These are phyloP conservation scores for Rhodotorula paludigena DNA, from an alignment of 768 basidiomycete genomes.

Conservation along the genomic window DNA sequence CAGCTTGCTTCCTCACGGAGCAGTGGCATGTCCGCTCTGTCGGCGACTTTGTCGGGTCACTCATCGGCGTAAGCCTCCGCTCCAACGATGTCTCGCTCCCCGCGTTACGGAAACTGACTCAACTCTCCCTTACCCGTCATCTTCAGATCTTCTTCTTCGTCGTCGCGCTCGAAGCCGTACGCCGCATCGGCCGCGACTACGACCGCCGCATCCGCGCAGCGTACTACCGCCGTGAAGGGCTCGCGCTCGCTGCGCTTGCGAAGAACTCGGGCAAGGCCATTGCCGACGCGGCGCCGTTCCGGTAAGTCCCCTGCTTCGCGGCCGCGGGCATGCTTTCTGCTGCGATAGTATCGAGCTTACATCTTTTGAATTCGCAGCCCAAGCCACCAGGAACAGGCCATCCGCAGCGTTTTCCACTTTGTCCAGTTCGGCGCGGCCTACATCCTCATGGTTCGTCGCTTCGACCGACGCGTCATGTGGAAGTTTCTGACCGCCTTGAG, in stretches of 20 bases:
- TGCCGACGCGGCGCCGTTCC: conserved; percentile 15
- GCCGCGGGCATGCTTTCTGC: not conserved
- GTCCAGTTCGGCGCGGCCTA: conserved; percentile 44
- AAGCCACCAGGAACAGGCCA: conserved; percentile 43
- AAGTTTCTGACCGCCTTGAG: no score
- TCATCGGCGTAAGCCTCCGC: conserved; percentile 42
- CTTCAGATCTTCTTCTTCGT: conserved; percentile 45
- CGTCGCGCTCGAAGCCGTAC: conserved; percentile 46
- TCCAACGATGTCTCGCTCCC: not conserved
- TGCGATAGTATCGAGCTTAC: no score
- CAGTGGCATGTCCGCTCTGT: conserved; percentile 44
- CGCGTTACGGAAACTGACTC: not conserved
- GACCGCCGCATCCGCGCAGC: conserved; percentile 43
- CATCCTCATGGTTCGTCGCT: conserved; percentile 17
- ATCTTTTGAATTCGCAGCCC: not conserved
- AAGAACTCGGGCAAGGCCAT: conserved; percentile 1
- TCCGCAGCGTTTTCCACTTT: conserved; percentile 44
- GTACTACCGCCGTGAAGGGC: conserved; percentile 22
- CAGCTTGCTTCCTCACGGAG: conserved; percentile 46
- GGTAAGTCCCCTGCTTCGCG: conserved; percentile 2
- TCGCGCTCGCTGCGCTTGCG: conserved; percentile 9
- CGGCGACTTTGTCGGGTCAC: conserved; percentile 44
- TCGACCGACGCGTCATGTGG: no score
- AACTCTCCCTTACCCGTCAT: not conserved
- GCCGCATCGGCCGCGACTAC: conserved; percentile 46